Percentiles rank a stretch among this genome's conserved stretches.
phyloP scores from a whole-genome alignment of 2,329 filamentous ascomycete genomes.

The Cercospora brassicicola region DNA sequence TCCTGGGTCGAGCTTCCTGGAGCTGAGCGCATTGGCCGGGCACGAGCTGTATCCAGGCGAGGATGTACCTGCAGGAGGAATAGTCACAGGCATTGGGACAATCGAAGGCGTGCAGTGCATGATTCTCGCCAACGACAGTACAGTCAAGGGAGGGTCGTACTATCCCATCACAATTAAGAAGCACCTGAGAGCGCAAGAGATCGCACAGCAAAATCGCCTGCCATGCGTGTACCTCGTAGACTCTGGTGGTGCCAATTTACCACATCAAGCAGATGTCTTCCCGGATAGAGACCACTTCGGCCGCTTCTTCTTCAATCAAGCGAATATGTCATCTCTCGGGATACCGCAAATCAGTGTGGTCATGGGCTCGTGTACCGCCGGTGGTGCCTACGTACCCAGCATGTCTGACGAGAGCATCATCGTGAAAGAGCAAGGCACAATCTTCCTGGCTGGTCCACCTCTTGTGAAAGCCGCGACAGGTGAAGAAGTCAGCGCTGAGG shows the following conservation, averaged over 20 bases:
- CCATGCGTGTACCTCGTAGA: conserved; percentile 95
- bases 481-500: conserved; percentile 85
- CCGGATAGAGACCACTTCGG: conserved; percentile 94
- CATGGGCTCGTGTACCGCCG: conserved; percentile 95
- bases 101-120: conserved; percentile 90
- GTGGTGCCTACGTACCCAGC: conserved; percentile 90
- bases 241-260: conserved; percentile 90
- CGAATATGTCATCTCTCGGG: conserved; percentile 81
- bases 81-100: conserved; percentile 87
- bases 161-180: conserved; percentile 98
- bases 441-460: conserved; percentile 92
- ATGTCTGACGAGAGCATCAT: conserved; percentile 99
- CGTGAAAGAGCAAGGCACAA: conserved; percentile 91
- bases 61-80: conserved; percentile 83
- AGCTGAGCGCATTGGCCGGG: conserved; percentile 89
- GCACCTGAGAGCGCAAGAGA: conserved; percentile 85
- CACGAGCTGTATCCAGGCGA: conserved; percentile 82
- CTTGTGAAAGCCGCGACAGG: conserved; percentile 95
- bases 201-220: conserved; percentile 82
- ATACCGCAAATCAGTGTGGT: conserved; percentile 94
- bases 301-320: conserved; percentile 97
- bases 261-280: conserved; percentile 93
- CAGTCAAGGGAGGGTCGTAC: conserved; percentile 95
- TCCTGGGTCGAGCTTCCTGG: conserved; percentile 83
- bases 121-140: conserved; percentile 93